Conservation (phyloP, 2,329 filamentous ascomycete genomes). For the Xylariales sp. region DNA sequence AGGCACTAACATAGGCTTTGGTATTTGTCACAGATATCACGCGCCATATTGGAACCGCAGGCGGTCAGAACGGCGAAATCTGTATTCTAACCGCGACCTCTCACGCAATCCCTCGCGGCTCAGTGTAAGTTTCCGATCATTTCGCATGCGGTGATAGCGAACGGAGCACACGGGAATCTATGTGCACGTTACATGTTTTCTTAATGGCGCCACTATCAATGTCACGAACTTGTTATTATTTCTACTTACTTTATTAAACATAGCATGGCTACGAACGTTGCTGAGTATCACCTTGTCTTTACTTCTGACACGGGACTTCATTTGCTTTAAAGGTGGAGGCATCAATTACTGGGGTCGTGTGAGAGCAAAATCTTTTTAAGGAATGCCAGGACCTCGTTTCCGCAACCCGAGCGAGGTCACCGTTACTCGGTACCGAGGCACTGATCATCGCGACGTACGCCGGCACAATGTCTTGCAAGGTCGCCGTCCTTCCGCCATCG, state of each 20-base stretch:
- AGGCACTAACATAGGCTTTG: slow-evolving; percentile 50
- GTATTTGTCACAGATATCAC: slow-evolving; percentile 49
- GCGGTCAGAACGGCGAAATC: slow-evolving; percentile 56
- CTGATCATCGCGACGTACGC: slow-evolving; percentile 49
- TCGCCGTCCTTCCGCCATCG: slow-evolving; percentile 63
- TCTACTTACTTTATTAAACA: background rate
- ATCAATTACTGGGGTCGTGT: background rate
- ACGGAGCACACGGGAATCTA: slow-evolving; percentile 53
- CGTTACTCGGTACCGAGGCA: slow-evolving; percentile 61
- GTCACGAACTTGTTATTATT: slow-evolving; percentile 50
- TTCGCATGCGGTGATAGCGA: slow-evolving; percentile 50
- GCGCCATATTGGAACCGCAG: slow-evolving; percentile 51
- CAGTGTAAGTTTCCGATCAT: background rate
- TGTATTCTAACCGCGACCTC: no score
- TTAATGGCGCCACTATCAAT: slow-evolving; percentile 67
- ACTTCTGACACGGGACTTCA: background rate
- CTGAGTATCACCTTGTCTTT: no score
- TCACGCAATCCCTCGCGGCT: background rate
- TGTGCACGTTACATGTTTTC: slow-evolving; percentile 60
- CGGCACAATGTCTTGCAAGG: slow-evolving; percentile 57
- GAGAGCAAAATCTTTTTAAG: background rate
- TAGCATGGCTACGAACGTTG: background rate
- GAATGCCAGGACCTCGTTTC: slow-evolving; percentile 47
- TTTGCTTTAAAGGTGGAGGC: no score
- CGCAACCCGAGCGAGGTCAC: slow-evolving; percentile 63